Base-by-base conservation (phyloP, 805 yeast species). In the Candida vartiovaarae region DNA sequence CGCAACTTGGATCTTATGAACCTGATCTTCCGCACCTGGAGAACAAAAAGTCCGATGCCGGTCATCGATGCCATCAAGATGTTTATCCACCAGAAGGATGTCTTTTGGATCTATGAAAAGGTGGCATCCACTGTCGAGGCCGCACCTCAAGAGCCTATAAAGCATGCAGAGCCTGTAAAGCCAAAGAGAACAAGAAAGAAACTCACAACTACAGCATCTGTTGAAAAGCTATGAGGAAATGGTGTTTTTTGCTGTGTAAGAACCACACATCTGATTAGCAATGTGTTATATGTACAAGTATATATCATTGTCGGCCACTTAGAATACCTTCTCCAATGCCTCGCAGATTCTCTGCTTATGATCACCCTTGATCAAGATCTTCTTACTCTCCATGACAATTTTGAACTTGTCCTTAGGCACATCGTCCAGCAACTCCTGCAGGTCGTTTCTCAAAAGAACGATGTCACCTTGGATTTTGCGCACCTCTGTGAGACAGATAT, bases 381-480 rank as follows among this genome's bases (percentile, higher is more conserved):
- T 73, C 35, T 71, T 70, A 24, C 82, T 74, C 40, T 73, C 74
- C 52, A 68, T 65, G 45, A 71, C 60, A 35, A 82, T 67, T 47
- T 63, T 68, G 57, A 78, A 74, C 20, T 70, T 63, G 32, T 68
- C 63, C 52, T 68, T 67, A 32, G 73, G 61, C 25, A 82, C 67
- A 10, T 64, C 62, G 4, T 78, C 77, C 36, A 84, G 60, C 26
- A 69, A 57, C 11, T 57, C 62, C 48, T 76, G 75, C 45, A 88
- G 63, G 56, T 88, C 95, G 42, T 75, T 68, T 60, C 84, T 80
- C 45, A 89, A 69, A 45, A 75, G 80, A 5, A 71, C 61, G 10
- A 79, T 68, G 60, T 84, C 81, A 5, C 96, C 96, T 46, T 72
- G 65, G 40, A 88, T 72, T 47, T 77, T 76, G 59, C 84, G 79